Conservation (phyloP, 306 rosid species). For the Mimosa pudica region DNA sequence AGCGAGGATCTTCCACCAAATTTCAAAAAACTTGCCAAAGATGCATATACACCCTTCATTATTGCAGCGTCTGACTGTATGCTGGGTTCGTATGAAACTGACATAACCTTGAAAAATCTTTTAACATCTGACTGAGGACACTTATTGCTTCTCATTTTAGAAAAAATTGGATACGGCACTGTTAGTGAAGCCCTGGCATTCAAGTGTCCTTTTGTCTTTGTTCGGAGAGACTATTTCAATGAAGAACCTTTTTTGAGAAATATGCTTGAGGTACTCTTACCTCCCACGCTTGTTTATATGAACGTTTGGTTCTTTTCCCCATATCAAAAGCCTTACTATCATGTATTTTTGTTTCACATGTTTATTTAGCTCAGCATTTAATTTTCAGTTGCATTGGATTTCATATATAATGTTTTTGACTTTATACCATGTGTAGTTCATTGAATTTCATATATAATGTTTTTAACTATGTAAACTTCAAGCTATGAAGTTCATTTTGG, state of each 20-base stretch:
- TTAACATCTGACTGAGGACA: background rate
- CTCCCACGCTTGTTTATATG: conserved; percentile 12
- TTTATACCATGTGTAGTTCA: conserved; percentile 3
- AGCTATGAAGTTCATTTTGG: conserved; percentile 1
- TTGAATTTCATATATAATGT: background rate
- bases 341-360: conserved; percentile 27
- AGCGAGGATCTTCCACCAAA: conserved; percentile 76
- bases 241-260: conserved; percentile 98
- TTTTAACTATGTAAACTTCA: background rate
- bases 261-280: conserved; percentile 87
- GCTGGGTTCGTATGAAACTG: conserved; percentile 72
- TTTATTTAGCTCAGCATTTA: conserved; percentile 42
- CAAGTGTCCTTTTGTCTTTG: conserved; percentile 95
- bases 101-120: background rate
- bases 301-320: conserved; percentile 16
- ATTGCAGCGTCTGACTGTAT: conserved; percentile 96
- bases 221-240: conserved; percentile 95
- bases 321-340: conserved; percentile 26
- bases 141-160: conserved; percentile 46
- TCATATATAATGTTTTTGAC: conserved; percentile 5
- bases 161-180: conserved; percentile 98
- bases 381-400: conserved; percentile 35
- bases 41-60: conserved; percentile 90
- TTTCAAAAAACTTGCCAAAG: conserved; percentile 70
- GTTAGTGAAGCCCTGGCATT: conserved; percentile 91